Conservation (phyloP, 2,329 filamentous ascomycete species). For the Aspergillus persii region DNA sequence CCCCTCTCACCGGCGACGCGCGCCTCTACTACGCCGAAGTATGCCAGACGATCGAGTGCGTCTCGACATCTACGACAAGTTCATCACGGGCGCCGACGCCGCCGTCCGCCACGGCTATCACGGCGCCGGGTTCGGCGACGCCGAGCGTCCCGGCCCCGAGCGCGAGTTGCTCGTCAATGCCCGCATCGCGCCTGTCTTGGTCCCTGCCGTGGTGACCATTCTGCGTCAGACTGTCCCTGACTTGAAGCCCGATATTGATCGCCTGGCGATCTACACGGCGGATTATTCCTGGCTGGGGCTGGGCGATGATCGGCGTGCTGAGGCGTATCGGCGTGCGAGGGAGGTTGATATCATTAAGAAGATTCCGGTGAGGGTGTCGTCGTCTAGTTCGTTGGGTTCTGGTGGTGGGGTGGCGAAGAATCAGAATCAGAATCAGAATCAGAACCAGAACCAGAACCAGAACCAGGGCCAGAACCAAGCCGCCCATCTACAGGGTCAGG, state of each 20-base stretch:
- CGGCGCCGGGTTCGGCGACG: slow-evolving; percentile 42
- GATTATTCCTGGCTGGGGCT: slow-evolving; percentile 70
- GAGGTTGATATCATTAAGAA: slow-evolving; percentile 59
- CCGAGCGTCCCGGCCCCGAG: slow-evolving; percentile 50
- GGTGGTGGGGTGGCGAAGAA: not conserved
- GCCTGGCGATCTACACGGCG: slow-evolving; percentile 68
- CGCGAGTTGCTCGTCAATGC: slow-evolving; percentile 54
- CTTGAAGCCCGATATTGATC: slow-evolving; percentile 61
- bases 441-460: too few relatives aligned
- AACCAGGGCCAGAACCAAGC: too few relatives aligned
- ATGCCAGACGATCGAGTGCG: slow-evolving; percentile 55
- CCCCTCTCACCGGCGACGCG: slow-evolving; percentile 38
- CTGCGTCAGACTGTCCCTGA: slow-evolving; percentile 52
- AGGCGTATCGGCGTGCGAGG: slow-evolving; percentile 60
- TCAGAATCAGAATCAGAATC: not conserved
- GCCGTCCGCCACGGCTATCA: slow-evolving; percentile 61
- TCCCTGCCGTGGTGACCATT: slow-evolving; percentile 48
- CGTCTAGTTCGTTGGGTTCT: not conserved
- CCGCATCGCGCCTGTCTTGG: slow-evolving; percentile 51
- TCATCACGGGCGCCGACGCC: slow-evolving; percentile 64
- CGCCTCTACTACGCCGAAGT: slow-evolving; percentile 52
- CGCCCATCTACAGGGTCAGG: not conserved
- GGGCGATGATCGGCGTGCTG: slow-evolving; percentile 56
- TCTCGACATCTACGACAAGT: slow-evolving; percentile 60
- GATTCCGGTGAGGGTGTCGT: slow-evolving; percentile 28